phyloP scores from a whole-genome alignment of 208 protist species.

The Histomonas meleagridis region DNA sequence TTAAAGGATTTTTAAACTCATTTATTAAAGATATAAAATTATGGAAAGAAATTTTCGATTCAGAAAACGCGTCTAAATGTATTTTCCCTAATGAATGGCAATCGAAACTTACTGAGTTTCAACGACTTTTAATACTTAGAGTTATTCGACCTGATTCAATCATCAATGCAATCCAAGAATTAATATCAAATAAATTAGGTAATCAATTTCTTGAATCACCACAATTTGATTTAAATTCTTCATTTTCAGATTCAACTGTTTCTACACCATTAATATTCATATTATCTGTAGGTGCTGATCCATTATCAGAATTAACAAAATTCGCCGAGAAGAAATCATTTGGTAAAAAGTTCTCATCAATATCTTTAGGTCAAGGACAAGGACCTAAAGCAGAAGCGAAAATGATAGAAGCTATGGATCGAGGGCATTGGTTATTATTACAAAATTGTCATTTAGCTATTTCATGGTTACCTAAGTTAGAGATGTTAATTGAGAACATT shows the following conservation, averaged over 20 bases:
- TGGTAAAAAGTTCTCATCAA: conserved; percentile 74
- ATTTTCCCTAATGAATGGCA: conserved; percentile 64
- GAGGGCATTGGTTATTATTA: conserved; percentile 70
- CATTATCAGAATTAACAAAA: conserved; percentile 77
- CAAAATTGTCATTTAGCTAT: conserved; percentile 93
- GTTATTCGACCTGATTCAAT: conserved; percentile 87
- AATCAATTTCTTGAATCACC: conserved; percentile 81
- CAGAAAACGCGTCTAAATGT: conserved; percentile 63
- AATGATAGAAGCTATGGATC: conserved; percentile 67
- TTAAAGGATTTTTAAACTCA: conserved; percentile 67
- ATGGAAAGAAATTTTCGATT: conserved; percentile 69
- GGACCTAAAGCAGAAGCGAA: conserved; percentile 76
- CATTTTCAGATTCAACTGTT: conserved; percentile 75
- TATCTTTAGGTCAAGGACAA: conserved; percentile 91
- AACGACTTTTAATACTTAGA: conserved; percentile 80
- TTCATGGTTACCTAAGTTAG: conserved; percentile 88
- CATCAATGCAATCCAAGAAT: conserved; percentile 77
- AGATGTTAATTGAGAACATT: conserved; percentile 77
- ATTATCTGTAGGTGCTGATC: conserved; percentile 88
- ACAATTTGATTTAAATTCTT: conserved; percentile 77
- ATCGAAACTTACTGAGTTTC: conserved; percentile 68
- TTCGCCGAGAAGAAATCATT: conserved; percentile 85
- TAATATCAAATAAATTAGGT: conserved; percentile 71
- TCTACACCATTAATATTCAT: conserved; percentile 87
- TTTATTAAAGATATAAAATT: conserved; percentile 59